Conservation (phyloP, 129 eudicot species). For the Silybum marianum region DNA sequence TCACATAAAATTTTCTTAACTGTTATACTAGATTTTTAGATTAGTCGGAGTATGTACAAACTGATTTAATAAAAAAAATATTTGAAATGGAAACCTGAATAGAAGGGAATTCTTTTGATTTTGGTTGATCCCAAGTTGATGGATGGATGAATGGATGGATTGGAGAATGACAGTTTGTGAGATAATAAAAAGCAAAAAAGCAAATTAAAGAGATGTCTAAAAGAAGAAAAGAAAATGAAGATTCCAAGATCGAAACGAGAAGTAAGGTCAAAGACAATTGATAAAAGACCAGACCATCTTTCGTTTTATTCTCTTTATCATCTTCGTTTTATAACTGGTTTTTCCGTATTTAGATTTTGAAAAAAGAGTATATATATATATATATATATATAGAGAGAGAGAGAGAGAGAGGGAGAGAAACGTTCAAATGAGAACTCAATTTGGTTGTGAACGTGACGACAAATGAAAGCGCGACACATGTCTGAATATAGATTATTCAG, state of each 20-base stretch:
- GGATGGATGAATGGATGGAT: slow-evolving; percentile 35
- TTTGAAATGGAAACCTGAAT: slow-evolving; percentile 35
- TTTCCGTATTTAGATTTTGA: neutral
- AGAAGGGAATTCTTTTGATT: slow-evolving; percentile 37
- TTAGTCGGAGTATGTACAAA: no score
- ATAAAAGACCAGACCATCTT: slow-evolving; percentile 21
- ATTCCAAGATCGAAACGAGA: slow-evolving; percentile 38
- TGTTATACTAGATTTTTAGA: no score
- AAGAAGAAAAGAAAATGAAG: slow-evolving; percentile 31
- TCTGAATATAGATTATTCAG: no score
- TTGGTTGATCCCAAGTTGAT: slow-evolving; percentile 43
- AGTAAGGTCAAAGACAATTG: slow-evolving; percentile 24
- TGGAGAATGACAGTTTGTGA: slow-evolving; percentile 37
- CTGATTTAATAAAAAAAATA: no score
- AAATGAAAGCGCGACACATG: no score
- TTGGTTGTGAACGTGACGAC: no score
- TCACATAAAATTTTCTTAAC: no score
- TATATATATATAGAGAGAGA: no score
- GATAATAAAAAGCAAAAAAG: slow-evolving; percentile 8
- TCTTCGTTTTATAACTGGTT: neutral
- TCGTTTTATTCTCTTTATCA: slow-evolving; percentile 7
- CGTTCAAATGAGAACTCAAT: no score
- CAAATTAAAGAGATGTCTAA: slow-evolving; percentile 12
- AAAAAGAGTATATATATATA: no score
- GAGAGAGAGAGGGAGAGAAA: no score